These are phyloP conservation scores for Starmerella sirachaensis DNA, from an alignment of 805 yeast genomes.

Conservation along the genomic window DNA sequence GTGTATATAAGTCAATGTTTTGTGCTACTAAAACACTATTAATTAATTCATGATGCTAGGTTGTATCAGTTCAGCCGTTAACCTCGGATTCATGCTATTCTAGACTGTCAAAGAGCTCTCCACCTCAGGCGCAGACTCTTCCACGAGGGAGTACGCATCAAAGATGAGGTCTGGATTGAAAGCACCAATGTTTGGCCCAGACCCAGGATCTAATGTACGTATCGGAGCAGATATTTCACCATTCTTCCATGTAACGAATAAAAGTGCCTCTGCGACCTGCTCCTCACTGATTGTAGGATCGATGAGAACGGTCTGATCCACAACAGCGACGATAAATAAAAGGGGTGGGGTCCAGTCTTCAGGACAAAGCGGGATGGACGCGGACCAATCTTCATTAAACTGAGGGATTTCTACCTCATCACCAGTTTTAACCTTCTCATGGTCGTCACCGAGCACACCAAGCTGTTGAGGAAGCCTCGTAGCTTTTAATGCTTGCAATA, in stretches of 20 bases:
- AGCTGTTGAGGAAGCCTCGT: slow-evolving; percentile 64
- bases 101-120: slow-evolving; percentile 15
- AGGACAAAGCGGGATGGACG: slow-evolving; percentile 37
- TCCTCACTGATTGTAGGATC: slow-evolving; percentile 90
- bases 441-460: slow-evolving; percentile 33
- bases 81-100: background rate
- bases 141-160: slow-evolving; percentile 46
- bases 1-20: no score
- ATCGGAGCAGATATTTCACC: slow-evolving; percentile 64
- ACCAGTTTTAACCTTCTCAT: slow-evolving; percentile 9
- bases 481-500: slow-evolving; percentile 68
- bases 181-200: slow-evolving; percentile 39
- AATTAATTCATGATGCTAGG: no score
- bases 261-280: slow-evolving; percentile 74
- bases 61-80: no score
- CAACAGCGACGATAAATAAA: slow-evolving; percentile 60
- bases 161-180: slow-evolving; percentile 29
- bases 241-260: slow-evolving; percentile 59
- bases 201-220: slow-evolving; percentile 51
- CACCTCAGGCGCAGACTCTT: slow-evolving; percentile 52
- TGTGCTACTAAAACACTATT: no score
- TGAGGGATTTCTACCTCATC: slow-evolving; percentile 75
- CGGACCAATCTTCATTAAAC: slow-evolving; percentile 78
- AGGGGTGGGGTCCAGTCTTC: slow-evolving; percentile 54
- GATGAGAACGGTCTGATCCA: slow-evolving; percentile 50